Percentiles rank a stretch among this genome's conserved stretches.
These are phyloP conservation scores for Penicillium sp. DNA, from an alignment of 2,329 filamentous ascomycete species.

Conservation along the genomic window DNA sequence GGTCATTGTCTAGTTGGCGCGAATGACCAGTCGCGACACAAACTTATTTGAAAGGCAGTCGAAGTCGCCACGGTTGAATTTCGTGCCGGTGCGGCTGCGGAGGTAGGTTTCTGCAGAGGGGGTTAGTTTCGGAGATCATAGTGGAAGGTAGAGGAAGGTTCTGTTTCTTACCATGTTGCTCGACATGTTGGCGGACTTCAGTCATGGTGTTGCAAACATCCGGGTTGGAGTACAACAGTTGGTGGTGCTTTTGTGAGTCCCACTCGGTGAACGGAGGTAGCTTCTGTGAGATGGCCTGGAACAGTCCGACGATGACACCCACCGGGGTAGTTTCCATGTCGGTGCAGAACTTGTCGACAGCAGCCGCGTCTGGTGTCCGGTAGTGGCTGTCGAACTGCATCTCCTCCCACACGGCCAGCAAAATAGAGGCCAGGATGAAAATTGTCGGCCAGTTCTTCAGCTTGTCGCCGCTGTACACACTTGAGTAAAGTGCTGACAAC, in stretches of 20 bases:
- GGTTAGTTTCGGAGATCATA: conserved; percentile 41
- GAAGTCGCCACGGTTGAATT: conserved; percentile 89
- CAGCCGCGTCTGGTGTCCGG: conserved; percentile 77
- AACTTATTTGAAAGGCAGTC: conserved; percentile 97
- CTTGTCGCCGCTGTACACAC: conserved; percentile 94
- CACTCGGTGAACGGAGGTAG: conserved; percentile 89
- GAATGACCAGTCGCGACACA: conserved; percentile 91
- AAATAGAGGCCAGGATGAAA: conserved; percentile 92
- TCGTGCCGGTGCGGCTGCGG: conserved; percentile 72
- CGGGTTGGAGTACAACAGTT: conserved; percentile 83
- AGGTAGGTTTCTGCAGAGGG: conserved; percentile 73
- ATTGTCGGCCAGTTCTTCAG: conserved; percentile 99
- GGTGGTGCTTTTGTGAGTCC: conserved; percentile 88
- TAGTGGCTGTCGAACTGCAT: conserved; percentile 99
- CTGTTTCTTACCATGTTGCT: conserved; percentile 76
- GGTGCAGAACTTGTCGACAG: conserved; percentile 89
- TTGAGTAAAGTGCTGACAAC: conserved; percentile 89
- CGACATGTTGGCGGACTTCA: conserved; percentile 87
- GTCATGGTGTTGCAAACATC: conserved; percentile 96
- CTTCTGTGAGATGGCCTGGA: conserved; percentile 97
- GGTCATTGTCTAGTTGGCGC: conserved; percentile 67
- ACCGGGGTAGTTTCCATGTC: conserved; percentile 97
- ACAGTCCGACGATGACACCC: conserved; percentile 92
- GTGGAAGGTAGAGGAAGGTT: not conserved
- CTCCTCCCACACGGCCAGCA: conserved; percentile 94